Percentiles rank a stretch among this genome's conserved stretches.
These are phyloP conservation scores for Rosa persica DNA, from an alignment of 306 rosid species.

Conservation along the genomic window DNA sequence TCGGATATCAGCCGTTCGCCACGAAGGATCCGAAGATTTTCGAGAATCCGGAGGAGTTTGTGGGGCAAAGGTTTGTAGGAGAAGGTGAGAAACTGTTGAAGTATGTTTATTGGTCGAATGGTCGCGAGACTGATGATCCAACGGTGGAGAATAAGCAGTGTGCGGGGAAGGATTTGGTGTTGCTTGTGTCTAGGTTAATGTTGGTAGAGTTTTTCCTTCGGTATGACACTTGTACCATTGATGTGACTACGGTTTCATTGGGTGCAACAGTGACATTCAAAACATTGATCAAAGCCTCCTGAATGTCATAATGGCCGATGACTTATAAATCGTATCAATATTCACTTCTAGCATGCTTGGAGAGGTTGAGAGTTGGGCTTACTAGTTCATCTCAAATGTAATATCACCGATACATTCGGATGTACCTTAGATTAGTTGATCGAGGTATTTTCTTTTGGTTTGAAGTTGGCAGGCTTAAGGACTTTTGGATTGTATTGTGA, in stretches of 20 bases:
- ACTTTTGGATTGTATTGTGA: background rate
- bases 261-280: conserved; percentile 48
- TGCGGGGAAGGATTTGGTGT: conserved; percentile 55
- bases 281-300: conserved; percentile 39
- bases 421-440: background rate
- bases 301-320: background rate
- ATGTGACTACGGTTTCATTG: conserved; percentile 23
- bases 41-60: conserved; percentile 45
- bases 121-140: conserved; percentile 50
- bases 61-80: conserved; percentile 35
- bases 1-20: conserved; percentile 72
- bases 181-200: conserved; percentile 39
- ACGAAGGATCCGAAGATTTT: conserved; percentile 62
- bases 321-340: background rate
- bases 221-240: conserved; percentile 50
- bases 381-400: background rate
- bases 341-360: background rate
- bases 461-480: background rate
- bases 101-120: conserved; percentile 66
- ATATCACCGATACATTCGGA: background rate
- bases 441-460: background rate
- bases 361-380: background rate
- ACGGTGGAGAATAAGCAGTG: conserved; percentile 60
- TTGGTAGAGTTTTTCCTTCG: conserved; percentile 65
- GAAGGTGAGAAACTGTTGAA: conserved; percentile 45